A percentile compares a stretch with the other conserved stretches of the same genome.
These are phyloP conservation scores for Endoconidiophora laricicola DNA, from an alignment of 2,329 filamentous ascomycete species.

Conservation along the genomic window DNA sequence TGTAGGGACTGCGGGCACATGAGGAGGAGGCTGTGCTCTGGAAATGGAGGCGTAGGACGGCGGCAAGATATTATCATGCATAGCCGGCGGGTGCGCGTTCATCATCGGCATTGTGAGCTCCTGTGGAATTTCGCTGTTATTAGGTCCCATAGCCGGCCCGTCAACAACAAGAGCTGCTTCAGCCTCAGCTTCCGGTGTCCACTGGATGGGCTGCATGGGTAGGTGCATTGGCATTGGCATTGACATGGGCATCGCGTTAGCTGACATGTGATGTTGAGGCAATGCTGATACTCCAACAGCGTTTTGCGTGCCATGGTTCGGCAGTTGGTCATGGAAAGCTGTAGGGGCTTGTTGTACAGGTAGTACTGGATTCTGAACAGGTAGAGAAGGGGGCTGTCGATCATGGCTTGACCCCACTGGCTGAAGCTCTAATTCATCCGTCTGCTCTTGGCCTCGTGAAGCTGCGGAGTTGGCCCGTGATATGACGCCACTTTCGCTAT, in stretches of 20 bases:
- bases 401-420: neutral
- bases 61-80: constrained; percentile 1
- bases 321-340: neutral
- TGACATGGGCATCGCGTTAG: neutral
- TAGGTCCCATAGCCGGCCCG: constrained; percentile 10
- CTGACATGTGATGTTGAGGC: neutral
- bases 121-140: constrained; percentile 11
- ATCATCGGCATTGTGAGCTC: constrained; percentile 8
- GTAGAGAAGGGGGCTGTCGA: too few species aligned
- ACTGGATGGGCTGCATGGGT: constrained; percentile 4
- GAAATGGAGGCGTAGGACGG: constrained; percentile 7
- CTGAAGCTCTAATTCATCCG: neutral
- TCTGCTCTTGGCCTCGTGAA: neutral
- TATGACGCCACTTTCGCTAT: neutral
- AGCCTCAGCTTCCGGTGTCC: constrained; percentile 10
- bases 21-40: neutral
- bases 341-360: neutral
- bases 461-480: neutral
- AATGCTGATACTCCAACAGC: neutral
- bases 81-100: neutral
- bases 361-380: neutral
- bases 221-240: neutral
- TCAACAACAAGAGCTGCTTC: constrained; percentile 12
- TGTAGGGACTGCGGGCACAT: neutral
- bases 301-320: neutral